A percentile compares a stretch with the other conserved stretches of the same genome.
These are phyloP conservation scores for Pythium brachiatum DNA, from an alignment of 352 stramenopile species.

Conservation along the genomic window DNA sequence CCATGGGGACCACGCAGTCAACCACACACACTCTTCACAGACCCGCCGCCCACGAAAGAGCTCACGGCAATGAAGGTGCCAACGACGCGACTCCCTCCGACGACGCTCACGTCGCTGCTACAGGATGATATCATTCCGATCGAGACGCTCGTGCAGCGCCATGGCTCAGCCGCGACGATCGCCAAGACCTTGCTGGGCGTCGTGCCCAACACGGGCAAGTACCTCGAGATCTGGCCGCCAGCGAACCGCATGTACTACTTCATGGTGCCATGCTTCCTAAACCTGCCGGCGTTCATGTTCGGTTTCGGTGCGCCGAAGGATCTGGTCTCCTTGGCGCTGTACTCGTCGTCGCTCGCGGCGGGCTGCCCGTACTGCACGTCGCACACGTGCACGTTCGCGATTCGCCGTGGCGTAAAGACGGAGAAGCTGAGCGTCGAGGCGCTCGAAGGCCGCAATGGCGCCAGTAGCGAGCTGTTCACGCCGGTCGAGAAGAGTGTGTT, in stretches of 20 bases:
- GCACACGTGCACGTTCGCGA: slow-evolving; percentile 21
- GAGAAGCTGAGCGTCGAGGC: slow-evolving; percentile 19
- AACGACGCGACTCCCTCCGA: slow-evolving; percentile 15
- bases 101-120: slow-evolving; percentile 19
- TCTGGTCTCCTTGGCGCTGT: slow-evolving; percentile 19
- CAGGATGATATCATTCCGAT: slow-evolving; percentile 19
- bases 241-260: slow-evolving; percentile 26
- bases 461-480: slow-evolving; percentile 13
- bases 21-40: no score
- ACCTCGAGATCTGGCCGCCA: slow-evolving; percentile 23
- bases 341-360: slow-evolving; percentile 19
- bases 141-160: slow-evolving; percentile 16
- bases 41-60: no score
- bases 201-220: slow-evolving; percentile 26
- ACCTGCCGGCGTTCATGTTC: slow-evolving; percentile 20
- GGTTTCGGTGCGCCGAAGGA: slow-evolving; percentile 23
- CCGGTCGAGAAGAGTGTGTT: slow-evolving; percentile 18
- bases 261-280: slow-evolving; percentile 24
- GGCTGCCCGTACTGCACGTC: slow-evolving; percentile 25
- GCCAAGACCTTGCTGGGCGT: slow-evolving; percentile 20
- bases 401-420: slow-evolving; percentile 14
- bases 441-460: slow-evolving; percentile 14
- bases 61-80: slow-evolving; percentile 9
- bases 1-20: no score
- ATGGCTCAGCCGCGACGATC: slow-evolving; percentile 18